Percentiles rank a stretch among this genome's conserved stretches.
phyloP scores from a whole-genome alignment of 148 eudicot genomes.

The Heliamphora exappendiculata region DNA sequence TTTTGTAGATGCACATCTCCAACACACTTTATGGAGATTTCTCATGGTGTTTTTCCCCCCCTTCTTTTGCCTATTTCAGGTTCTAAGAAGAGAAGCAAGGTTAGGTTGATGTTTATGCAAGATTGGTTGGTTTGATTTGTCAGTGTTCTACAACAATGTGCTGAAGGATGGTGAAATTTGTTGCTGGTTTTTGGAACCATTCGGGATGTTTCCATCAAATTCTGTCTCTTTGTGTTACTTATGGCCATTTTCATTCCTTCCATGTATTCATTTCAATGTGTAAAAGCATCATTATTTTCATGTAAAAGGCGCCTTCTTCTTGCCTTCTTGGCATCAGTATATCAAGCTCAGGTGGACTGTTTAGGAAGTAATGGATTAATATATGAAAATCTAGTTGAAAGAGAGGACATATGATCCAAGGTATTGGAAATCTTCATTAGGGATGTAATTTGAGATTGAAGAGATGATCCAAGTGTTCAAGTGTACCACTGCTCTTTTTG shows the following conservation, averaged over 20 bases:
- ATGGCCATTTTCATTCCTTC: neutral
- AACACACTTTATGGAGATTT: neutral
- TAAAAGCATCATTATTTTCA: neutral
- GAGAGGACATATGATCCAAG: neutral
- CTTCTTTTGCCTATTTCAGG: constrained; percentile 32
- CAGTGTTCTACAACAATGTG: neutral
- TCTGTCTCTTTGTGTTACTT: neutral
- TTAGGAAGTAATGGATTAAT: neutral
- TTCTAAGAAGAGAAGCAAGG: constrained; percentile 77
- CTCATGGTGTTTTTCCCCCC: neutral
- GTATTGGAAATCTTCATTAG: neutral
- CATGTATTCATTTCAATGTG: neutral
- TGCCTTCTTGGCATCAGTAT: neutral
- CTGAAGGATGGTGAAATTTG: constrained; percentile 8
- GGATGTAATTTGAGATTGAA: neutral
- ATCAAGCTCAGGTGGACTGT: neutral
- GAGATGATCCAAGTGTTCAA: neutral
- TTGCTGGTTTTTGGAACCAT: constrained; percentile 9
- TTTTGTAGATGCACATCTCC: neutral
- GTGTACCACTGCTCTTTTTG: neutral
- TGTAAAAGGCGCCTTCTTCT: too few relatives aligned
- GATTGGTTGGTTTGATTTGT: neutral
- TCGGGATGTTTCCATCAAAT: neutral
- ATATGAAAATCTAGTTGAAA: neutral
- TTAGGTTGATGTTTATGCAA: constrained; percentile 37